phyloP scores from a whole-genome alignment of 2,329 filamentous ascomycete species.

The Macroventuria anomochaeta region DNA sequence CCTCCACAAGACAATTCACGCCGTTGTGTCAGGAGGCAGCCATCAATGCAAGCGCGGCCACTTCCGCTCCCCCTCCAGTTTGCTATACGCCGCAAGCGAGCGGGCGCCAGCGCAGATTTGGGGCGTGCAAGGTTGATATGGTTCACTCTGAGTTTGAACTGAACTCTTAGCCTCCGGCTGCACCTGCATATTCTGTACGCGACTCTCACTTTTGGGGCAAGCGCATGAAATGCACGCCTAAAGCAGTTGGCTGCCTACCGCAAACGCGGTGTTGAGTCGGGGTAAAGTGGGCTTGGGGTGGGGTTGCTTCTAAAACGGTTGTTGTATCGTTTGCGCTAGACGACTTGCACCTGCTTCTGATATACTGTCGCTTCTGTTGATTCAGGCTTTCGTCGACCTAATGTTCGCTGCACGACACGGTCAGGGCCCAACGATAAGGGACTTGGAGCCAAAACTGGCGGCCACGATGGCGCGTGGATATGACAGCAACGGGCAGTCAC shows the following conservation, averaged over 20 bases:
- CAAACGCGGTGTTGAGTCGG: conserved; percentile 1
- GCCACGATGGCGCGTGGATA: conserved; percentile 25
- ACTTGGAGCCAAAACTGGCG: conserved; percentile 35
- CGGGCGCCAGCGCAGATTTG: conserved; percentile 9
- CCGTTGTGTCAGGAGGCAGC: conserved; percentile 27
- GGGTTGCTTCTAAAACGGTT: conserved; percentile 8
- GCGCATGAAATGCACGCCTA: conserved; percentile 30
- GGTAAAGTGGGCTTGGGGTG: conserved; percentile 7
- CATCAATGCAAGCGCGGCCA: conserved; percentile 23
- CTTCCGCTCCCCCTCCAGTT: conserved; percentile 22
- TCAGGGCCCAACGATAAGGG: conserved; percentile 23
- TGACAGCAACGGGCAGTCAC: conserved; percentile 26
- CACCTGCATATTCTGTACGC: conserved; percentile 21
- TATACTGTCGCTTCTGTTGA: conserved; percentile 12
- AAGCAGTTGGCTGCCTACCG: conserved; percentile 22
- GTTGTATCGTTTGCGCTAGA: conserved; percentile 10
- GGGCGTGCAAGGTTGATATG: conserved; percentile 11
- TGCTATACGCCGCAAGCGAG: conserved; percentile 4
- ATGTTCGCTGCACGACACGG: conserved; percentile 28
- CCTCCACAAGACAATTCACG: conserved; percentile 1
- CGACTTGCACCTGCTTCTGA: conserved; percentile 15
- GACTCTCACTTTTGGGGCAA: conserved; percentile 6
- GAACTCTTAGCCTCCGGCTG: conserved; percentile 28
- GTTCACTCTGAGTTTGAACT: conserved; percentile 28
- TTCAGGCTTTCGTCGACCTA: conserved; percentile 1